These are phyloP conservation scores for Casuarina cunninghamiana DNA, from an alignment of 306 rosid species.

Conservation along the genomic window DNA sequence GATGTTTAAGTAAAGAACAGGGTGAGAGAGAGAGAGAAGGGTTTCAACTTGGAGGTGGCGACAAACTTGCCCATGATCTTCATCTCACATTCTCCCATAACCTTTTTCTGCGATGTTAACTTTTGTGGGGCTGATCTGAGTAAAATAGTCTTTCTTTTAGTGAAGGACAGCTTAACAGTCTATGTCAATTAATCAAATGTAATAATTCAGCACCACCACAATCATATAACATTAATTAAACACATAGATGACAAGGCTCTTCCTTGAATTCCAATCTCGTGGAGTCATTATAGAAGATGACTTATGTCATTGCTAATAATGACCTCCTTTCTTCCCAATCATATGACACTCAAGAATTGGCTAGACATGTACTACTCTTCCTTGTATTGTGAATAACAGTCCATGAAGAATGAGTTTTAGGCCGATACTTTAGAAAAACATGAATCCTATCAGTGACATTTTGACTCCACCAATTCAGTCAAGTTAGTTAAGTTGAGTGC, in stretches of 20 bases:
- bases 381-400: too few species aligned
- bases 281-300: not conserved
- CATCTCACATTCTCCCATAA: conserved; percentile 3
- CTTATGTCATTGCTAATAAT: not conserved
- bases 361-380: too few species aligned
- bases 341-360: not conserved
- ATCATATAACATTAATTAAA: not conserved
- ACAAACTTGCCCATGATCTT: conserved; percentile 35
- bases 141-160: not conserved
- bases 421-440: too few species aligned
- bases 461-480: too few species aligned
- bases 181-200: not conserved
- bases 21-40: not conserved
- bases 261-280: not conserved
- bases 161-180: conserved; percentile 28
- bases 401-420: too few species aligned
- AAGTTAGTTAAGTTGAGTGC: too few species aligned
- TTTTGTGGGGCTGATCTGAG: conserved; percentile 13
- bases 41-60: conserved; percentile 16
- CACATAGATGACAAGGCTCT: not conserved
- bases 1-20: not conserved
- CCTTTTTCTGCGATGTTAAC: conserved; percentile 10
- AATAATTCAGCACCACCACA: not conserved
- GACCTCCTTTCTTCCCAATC: not conserved
- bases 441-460: too few species aligned